phyloP scores from a whole-genome alignment of 768 basidiomycete species.

The Infundibulicybe gibba region DNA sequence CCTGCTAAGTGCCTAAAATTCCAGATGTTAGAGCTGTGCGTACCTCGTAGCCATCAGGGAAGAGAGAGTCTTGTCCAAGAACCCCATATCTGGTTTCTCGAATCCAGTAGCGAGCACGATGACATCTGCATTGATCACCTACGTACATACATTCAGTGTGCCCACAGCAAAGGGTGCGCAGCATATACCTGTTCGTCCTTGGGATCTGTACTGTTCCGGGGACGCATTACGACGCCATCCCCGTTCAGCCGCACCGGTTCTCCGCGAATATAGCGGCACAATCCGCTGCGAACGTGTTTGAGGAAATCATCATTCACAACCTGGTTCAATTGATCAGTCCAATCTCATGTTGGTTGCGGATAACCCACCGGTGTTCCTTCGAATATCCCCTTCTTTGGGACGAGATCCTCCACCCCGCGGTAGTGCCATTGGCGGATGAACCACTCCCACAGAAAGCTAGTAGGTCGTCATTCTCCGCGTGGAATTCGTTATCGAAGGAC shows the following conservation, averaged over 20 bases:
- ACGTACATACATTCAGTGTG: slow-evolving; percentile 4
- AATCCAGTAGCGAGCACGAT: slow-evolving; percentile 54
- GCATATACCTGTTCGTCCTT: slow-evolving; percentile 16
- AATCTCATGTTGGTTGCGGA: neutral
- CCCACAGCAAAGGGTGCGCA: slow-evolving; percentile 19
- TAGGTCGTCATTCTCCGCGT: neutral
- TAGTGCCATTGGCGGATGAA: slow-evolving; percentile 41
- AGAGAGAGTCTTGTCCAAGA: slow-evolving; percentile 41
- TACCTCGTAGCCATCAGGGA: slow-evolving; percentile 46
- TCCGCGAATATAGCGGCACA: slow-evolving; percentile 44
- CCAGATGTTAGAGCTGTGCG: neutral
- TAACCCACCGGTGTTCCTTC: slow-evolving; percentile 38
- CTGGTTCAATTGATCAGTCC: slow-evolving; percentile 11
- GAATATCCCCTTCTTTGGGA: slow-evolving; percentile 39
- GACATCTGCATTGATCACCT: slow-evolving; percentile 38
- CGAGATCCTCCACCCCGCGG: slow-evolving; percentile 38
- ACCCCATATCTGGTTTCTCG: slow-evolving; percentile 39
- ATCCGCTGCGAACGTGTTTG: slow-evolving; percentile 34
- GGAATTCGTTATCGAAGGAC: no score
- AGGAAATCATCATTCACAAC: slow-evolving; percentile 53
- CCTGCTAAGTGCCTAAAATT: no score
- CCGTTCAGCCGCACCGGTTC: slow-evolving; percentile 36
- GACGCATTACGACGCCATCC: slow-evolving; percentile 30
- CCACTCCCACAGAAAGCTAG: slow-evolving; percentile 44
- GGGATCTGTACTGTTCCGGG: slow-evolving; percentile 27